phyloP scores from a whole-genome alignment of 495 filamentous ascomycete genomes.

The Astrocystis sublimbata region DNA sequence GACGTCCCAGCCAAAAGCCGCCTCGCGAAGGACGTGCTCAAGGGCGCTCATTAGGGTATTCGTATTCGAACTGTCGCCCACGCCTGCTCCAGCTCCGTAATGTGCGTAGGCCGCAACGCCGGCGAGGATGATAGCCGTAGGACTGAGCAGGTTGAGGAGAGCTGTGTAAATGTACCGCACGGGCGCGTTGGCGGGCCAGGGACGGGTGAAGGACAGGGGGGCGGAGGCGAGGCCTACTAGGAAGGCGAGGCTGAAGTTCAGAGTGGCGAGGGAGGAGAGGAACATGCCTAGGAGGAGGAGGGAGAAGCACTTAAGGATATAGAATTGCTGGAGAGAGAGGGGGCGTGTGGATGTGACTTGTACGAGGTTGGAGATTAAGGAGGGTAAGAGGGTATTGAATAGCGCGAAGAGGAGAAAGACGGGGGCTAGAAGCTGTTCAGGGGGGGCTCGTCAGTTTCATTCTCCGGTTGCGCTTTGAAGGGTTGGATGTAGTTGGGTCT shows the following conservation, averaged over 20 bases:
- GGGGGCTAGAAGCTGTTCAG: constrained; percentile 58
- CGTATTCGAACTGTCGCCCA: neutral
- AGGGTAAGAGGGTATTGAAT: constrained; percentile 61
- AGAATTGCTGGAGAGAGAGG: constrained; percentile 68
- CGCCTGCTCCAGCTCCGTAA: neutral
- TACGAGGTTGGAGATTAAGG: constrained; percentile 55
- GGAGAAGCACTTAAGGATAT: constrained; percentile 85
- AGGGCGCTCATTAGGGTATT: neutral
- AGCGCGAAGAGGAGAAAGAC: constrained; percentile 60
- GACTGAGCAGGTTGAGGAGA: constrained; percentile 62
- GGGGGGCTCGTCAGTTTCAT: constrained; percentile 27
- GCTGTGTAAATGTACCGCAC: constrained; percentile 27
- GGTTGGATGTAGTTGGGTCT: neutral
- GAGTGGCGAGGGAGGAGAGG: constrained; percentile 87
- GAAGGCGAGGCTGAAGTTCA: constrained; percentile 93
- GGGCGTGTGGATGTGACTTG: constrained; percentile 27
- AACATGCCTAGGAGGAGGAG: constrained; percentile 87
- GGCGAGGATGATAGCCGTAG: constrained; percentile 61
- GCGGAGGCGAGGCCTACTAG: constrained; percentile 75
- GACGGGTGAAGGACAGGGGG: constrained; percentile 72
- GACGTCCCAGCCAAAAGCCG: constrained; percentile 87
- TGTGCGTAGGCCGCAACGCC: constrained; percentile 43
- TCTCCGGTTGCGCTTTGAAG: constrained; percentile 1
- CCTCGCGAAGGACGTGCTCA: constrained; percentile 64
- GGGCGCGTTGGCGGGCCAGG: constrained; percentile 39